These are phyloP conservation scores for Rhodotorula sp. DNA, from an alignment of 1,284 basidiomycete species.

Conservation along the genomic window DNA sequence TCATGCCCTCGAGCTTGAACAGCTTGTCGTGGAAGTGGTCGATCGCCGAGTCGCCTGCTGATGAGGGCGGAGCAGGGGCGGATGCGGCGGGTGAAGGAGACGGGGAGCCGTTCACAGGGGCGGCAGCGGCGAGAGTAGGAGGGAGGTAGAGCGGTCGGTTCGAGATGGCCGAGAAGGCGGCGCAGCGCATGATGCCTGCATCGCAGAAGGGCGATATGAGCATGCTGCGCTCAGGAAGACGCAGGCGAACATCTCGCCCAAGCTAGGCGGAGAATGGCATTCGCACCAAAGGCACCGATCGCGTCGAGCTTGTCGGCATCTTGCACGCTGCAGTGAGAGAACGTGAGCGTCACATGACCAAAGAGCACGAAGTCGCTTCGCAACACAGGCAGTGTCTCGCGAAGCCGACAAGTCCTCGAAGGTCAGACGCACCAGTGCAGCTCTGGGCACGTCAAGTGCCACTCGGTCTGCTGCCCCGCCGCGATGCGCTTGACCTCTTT, in stretches of 20 bases:
- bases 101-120: too few species aligned
- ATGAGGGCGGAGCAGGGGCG: constrained; percentile 48
- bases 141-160: constrained; percentile 64
- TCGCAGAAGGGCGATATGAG: background rate
- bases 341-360: background rate
- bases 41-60: constrained; percentile 64
- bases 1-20: constrained; percentile 67
- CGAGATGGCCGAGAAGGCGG: constrained; percentile 71
- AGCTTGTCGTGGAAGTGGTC: constrained; percentile 88
- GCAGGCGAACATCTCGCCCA: background rate
- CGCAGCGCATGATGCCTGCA: constrained; percentile 77
- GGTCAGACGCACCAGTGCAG: constrained; percentile 62
- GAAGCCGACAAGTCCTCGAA: too few species aligned
- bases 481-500: constrained; percentile 67
- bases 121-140: constrained; percentile 30
- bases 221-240: too few species aligned
- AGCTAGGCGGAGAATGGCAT: background rate
- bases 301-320: constrained; percentile 91
- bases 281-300: constrained; percentile 81
- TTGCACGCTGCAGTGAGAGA: constrained; percentile 60
- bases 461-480: constrained; percentile 51
- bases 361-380: background rate
- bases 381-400: too few species aligned
- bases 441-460: constrained; percentile 76
- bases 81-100: background rate